Conservation (phyloP, 192 early-diverging fungal genomes). For the Chytriomyces confervae region DNA sequence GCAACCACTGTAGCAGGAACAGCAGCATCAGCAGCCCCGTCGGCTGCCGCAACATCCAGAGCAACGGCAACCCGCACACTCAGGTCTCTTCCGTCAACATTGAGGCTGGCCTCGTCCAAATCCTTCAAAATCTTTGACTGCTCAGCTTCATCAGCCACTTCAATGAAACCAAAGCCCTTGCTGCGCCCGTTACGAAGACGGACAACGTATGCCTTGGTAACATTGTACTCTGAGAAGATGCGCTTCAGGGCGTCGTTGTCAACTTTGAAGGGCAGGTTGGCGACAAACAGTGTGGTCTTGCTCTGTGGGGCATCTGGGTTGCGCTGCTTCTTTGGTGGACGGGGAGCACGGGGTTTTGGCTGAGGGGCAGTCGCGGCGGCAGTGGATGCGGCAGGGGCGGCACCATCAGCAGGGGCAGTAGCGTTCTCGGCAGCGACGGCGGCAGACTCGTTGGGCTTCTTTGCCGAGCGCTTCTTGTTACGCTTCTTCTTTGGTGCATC, state of each 20-base stretch:
- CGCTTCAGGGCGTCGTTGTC: constrained; percentile 46
- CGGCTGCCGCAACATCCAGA: constrained; percentile 18
- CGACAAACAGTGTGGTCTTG: constrained; percentile 62
- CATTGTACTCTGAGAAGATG: constrained; percentile 61
- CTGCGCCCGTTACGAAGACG: constrained; percentile 68
- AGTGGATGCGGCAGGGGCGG: background rate
- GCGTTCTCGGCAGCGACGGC: constrained; percentile 49
- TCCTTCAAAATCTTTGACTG: constrained; percentile 76
- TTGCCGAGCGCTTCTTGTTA: background rate
- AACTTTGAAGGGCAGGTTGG: constrained; percentile 65
- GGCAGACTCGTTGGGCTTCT: constrained; percentile 19
- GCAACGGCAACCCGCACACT: constrained; percentile 64
- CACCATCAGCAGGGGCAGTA: constrained; percentile 21
- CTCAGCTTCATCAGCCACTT: constrained; percentile 75
- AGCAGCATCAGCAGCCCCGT: background rate
- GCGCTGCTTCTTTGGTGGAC: constrained; percentile 16
- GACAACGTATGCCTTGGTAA: constrained; percentile 79
- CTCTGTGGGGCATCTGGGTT: constrained; percentile 37
- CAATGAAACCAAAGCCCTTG: constrained; percentile 97
- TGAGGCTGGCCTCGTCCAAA: constrained; percentile 53
- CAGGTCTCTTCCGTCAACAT: constrained; percentile 71
- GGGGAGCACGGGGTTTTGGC: constrained; percentile 24
- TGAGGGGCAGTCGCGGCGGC: constrained; percentile 1
- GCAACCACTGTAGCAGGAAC: background rate
- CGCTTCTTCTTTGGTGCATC: constrained; percentile 23